Conservation (phyloP, 2,329 filamentous ascomycete species). For the Scolecobasidium constrictum region DNA sequence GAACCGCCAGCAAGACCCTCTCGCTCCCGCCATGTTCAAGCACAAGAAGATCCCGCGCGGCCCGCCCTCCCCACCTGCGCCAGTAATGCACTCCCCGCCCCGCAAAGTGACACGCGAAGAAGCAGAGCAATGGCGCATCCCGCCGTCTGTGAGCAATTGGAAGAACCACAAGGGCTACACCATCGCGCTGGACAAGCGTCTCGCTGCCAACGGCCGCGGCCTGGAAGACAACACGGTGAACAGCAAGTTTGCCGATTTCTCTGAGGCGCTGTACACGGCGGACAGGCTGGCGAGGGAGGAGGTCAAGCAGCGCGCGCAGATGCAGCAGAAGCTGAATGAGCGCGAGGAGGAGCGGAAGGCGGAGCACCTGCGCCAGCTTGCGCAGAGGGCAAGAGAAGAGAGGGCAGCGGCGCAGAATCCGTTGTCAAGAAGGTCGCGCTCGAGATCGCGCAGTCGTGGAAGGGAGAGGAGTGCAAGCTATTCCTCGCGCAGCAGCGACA, state of each 20-base stretch:
- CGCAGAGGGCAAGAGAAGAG: slow-evolving; percentile 85
- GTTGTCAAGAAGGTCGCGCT: slow-evolving; percentile 1
- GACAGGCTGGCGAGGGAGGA: slow-evolving; percentile 93
- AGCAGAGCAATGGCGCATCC: slow-evolving; percentile 91
- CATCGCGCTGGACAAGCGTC: slow-evolving; percentile 84
- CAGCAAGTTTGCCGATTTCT: slow-evolving; percentile 95
- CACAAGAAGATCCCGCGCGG: slow-evolving; percentile 96
- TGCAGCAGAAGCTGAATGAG: slow-evolving; percentile 93
- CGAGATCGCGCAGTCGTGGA: slow-evolving; percentile 22
- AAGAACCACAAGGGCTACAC: slow-evolving; percentile 99
- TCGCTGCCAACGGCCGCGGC: slow-evolving; percentile 86
- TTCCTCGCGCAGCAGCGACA: slow-evolving; percentile 19
- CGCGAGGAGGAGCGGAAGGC: slow-evolving; percentile 95
- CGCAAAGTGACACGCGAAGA: slow-evolving; percentile 93
- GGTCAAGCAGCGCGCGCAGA: slow-evolving; percentile 79
- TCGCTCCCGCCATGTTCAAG: slow-evolving; percentile 98
- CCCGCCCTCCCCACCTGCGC: slow-evolving; percentile 83
- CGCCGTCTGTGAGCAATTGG: slow-evolving; percentile 91
- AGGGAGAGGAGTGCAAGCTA: slow-evolving; percentile 25
- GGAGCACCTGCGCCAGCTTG: slow-evolving; percentile 75
- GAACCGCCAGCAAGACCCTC: slow-evolving; percentile 81
- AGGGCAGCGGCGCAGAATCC: slow-evolving; percentile 36
- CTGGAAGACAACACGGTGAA: slow-evolving; percentile 93
- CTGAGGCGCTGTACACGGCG: slow-evolving; percentile 86
- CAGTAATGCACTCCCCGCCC: slow-evolving; percentile 89